Evolutionary conservation across 495 filamentous ascomycete genomes (phyloP).

Genomic region (Hyphodiscus hymeniophilus): DNA sequence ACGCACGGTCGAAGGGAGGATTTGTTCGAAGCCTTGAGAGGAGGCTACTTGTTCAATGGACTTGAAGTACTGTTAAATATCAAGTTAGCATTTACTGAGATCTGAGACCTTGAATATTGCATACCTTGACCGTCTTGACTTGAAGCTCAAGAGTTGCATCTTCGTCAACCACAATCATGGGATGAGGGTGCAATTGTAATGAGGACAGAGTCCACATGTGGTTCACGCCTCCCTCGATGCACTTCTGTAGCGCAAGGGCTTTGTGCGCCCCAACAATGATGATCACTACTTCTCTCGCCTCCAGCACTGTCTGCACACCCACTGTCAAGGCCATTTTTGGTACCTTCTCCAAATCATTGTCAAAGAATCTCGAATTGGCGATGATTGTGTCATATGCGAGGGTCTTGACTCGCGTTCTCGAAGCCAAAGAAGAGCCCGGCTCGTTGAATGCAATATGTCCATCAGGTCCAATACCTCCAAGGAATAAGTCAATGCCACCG

Average conservation of each 20-base stretch:
- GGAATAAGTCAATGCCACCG: slow-evolving; percentile 79
- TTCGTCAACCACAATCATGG: slow-evolving; percentile 76
- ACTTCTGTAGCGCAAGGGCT: slow-evolving; percentile 69
- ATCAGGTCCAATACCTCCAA: slow-evolving; percentile 78
- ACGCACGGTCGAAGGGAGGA: slow-evolving; percentile 40
- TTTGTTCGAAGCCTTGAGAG: slow-evolving; percentile 50
- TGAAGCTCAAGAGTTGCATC: slow-evolving; percentile 77
- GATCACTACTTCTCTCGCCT: slow-evolving; percentile 73
- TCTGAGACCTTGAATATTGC: not conserved
- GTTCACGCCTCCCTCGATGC: slow-evolving; percentile 74
- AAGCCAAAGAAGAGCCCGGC: slow-evolving; percentile 71
- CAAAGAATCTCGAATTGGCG: slow-evolving; percentile 80
- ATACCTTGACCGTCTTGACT: slow-evolving; percentile 78
- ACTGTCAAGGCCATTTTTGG: slow-evolving; percentile 81
- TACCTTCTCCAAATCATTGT: slow-evolving; percentile 60
- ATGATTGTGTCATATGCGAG: slow-evolving; percentile 81
- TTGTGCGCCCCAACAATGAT: slow-evolving; percentile 77
- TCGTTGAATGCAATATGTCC: slow-evolving; percentile 90
- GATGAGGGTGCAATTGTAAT: slow-evolving; percentile 71
- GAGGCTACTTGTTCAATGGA: slow-evolving; percentile 52
- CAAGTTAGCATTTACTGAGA: not conserved
- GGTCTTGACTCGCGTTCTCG: slow-evolving; percentile 77
- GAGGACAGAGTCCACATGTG: slow-evolving; percentile 86
- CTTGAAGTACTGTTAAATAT: slow-evolving; percentile 51
- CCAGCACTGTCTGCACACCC: slow-evolving; percentile 79